Evolutionary conservation across 176 grass and related monocot genomes (phyloP).

Genomic region (Bothriochloa decipiens): DNA sequence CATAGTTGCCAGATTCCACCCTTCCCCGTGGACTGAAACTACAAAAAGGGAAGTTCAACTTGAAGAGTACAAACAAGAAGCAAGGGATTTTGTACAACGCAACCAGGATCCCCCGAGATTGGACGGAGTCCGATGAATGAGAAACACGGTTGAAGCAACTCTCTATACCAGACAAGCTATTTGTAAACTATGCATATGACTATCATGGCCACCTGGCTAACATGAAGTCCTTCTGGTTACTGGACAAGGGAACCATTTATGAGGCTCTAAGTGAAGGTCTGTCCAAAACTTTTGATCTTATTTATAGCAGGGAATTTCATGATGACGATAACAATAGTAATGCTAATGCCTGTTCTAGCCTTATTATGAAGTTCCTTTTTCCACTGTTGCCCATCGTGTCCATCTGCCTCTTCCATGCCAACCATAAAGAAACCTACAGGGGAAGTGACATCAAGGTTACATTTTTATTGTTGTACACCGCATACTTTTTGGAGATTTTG

Average conservation of each 20-base stretch:
- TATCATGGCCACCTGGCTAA: neutral
- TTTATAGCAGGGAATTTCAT: neutral
- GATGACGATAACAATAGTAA: too few relatives aligned
- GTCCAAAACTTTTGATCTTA: neutral
- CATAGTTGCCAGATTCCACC: neutral
- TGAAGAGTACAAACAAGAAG: neutral
- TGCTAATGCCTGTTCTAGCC: too few relatives aligned
- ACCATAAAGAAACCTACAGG: neutral
- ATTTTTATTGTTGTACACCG: neutral
- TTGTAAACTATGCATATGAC: neutral
- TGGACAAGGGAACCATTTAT: fast-evolving
- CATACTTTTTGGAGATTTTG: neutral
- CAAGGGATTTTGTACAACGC: neutral
- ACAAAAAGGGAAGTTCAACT: neutral
- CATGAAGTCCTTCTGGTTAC: neutral
- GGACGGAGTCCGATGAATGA: fast-evolving
- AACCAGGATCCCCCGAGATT: neutral
- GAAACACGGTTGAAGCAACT: fast-evolving
- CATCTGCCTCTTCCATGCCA: neutral
- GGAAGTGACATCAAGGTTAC: neutral
- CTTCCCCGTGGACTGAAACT: neutral
- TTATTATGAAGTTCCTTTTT: too few relatives aligned
- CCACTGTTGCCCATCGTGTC: neutral
- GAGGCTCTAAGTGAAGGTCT: neutral
- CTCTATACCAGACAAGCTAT: neutral